Conservation (phyloP, 768 basidiomycete genomes). For the Russula abietina region DNA sequence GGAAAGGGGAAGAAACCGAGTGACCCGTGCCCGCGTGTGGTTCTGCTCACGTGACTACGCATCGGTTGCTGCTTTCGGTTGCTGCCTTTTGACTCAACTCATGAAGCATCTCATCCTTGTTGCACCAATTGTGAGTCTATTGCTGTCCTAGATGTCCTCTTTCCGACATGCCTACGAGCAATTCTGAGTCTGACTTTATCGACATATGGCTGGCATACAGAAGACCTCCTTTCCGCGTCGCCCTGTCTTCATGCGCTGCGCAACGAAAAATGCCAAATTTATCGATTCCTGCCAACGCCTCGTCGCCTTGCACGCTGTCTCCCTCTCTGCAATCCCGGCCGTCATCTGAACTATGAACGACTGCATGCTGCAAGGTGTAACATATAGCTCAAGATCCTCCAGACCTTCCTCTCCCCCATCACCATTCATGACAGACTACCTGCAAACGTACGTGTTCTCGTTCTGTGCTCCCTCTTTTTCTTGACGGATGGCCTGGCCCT, state of each 20-base stretch:
- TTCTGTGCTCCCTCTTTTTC: background rate
- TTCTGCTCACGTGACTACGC: no score
- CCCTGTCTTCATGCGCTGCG: constrained; percentile 91
- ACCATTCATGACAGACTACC: constrained; percentile 73
- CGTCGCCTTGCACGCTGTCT: constrained; percentile 80
- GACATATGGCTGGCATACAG: constrained; percentile 70
- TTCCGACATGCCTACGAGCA: no score
- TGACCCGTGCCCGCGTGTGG: no score
- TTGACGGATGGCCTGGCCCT: background rate
- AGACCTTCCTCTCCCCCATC: constrained; percentile 68
- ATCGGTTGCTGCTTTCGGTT: no score
- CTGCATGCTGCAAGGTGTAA: constrained; percentile 95
- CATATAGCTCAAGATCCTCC: constrained; percentile 84
- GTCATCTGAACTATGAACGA: constrained; percentile 82
- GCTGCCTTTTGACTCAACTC: no score
- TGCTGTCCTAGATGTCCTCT: background rate
- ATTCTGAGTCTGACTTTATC: background rate
- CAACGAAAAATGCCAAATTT: constrained; percentile 89
- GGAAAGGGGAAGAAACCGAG: no score
- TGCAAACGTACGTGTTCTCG: constrained; percentile 57
- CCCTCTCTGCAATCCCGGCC: constrained; percentile 65
- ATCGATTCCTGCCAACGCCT: constrained; percentile 88
- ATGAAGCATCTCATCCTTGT: no score
- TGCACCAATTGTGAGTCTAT: background rate
- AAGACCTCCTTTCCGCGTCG: constrained; percentile 73